Evolutionary conservation across 495 filamentous ascomycete genomes (phyloP).

Genomic region (Lasiosphaeria ovina): DNA sequence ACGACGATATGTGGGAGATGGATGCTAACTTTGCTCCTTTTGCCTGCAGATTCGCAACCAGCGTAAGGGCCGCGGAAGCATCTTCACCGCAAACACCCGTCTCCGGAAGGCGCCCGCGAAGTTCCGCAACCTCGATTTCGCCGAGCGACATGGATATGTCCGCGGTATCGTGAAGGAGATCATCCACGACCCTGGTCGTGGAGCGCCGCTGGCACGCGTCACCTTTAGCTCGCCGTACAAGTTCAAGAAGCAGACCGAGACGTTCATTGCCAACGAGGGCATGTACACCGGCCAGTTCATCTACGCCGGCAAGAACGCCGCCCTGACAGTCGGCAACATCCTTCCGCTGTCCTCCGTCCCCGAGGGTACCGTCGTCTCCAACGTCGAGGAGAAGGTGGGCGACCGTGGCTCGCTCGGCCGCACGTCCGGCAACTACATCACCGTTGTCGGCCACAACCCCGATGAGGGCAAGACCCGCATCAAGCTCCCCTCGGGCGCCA

Average conservation of each 20-base stretch:
- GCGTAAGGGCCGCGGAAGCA: constrained; percentile 96
- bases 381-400: constrained; percentile 98
- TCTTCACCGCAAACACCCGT: constrained; percentile 87
- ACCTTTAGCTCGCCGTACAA: constrained; percentile 89
- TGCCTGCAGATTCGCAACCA: constrained; percentile 77
- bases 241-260: constrained; percentile 87
- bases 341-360: constrained; percentile 90
- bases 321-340: constrained; percentile 93
- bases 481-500: constrained; percentile 97
- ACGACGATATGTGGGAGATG: neutral
- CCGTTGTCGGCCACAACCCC: constrained; percentile 97
- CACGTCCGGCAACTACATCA: constrained; percentile 99
- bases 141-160: constrained; percentile 94
- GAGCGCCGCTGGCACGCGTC: constrained; percentile 95
- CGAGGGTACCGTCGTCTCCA: constrained; percentile 97
- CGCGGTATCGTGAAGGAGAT: constrained; percentile 98
- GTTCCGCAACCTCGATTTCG: constrained; percentile 92
- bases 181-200: constrained; percentile 97
- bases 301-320: constrained; percentile 98
- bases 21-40: constrained; percentile 31
- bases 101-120: constrained; percentile 81
- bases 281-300: constrained; percentile 99
- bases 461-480: constrained; percentile 99
- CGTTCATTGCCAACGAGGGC: constrained; percentile 99
- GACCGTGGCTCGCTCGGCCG: constrained; percentile 94